Percentiles rank a stretch among this genome's conserved stretches.
Evolutionary conservation across 306 rosid genomes (phyloP).

Genomic region (Purshia tridentata): DNA sequence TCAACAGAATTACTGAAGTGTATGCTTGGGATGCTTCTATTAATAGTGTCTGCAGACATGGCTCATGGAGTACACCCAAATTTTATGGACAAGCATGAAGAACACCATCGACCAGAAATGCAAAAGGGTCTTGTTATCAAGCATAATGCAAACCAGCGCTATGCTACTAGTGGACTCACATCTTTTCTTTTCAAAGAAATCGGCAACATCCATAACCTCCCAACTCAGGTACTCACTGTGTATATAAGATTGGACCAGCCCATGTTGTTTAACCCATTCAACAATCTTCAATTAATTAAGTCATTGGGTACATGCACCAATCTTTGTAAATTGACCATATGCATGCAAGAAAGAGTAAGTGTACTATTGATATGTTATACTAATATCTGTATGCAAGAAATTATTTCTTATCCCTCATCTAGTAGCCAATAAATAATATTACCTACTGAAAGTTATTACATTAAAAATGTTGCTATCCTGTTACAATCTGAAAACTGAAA

Average conservation of each 20-base stretch:
- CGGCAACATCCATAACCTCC: conserved; percentile 76
- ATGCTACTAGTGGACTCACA: conserved; percentile 90
- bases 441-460: not conserved
- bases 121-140: conserved; percentile 92
- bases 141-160: conserved; percentile 95
- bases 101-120: conserved; percentile 83
- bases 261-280: conserved; percentile 4
- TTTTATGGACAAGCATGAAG: conserved; percentile 88
- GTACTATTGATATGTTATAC: not conserved
- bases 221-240: conserved; percentile 61
- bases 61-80: conserved; percentile 99
- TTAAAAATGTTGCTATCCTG: not conserved
- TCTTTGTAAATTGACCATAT: not conserved
- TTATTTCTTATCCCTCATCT: not conserved
- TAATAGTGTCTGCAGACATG: conserved; percentile 96
- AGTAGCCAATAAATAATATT: not conserved
- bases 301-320: not conserved
- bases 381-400: not conserved
- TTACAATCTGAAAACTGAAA: not conserved
- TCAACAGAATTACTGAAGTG: conserved; percentile 28
- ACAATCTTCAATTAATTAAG: conserved; percentile 1
- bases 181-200: conserved; percentile 88
- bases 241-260: conserved; percentile 2
- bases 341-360: not conserved
- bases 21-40: conserved; percentile 31